phyloP scores from a whole-genome alignment of 169 alveolate species.

The Besnoitia besnoiti region DNA sequence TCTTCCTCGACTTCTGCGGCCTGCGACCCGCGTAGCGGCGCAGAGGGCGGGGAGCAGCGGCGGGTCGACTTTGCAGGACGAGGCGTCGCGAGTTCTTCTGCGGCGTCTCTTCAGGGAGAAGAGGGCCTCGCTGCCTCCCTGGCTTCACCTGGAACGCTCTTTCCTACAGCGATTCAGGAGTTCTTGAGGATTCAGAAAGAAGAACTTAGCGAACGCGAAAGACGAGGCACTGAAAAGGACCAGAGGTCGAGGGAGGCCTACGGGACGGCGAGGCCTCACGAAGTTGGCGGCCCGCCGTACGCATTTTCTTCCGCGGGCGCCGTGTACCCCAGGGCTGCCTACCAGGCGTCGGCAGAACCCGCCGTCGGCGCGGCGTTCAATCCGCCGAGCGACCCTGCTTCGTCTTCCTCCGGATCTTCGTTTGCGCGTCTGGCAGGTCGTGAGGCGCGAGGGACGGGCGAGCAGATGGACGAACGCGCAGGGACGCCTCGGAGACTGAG shows the following conservation, averaged over 20 bases:
- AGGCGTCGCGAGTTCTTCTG: not conserved
- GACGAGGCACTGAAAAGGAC: no score
- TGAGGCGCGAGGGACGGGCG: not conserved
- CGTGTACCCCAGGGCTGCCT: not conserved
- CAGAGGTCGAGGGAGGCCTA: no score
- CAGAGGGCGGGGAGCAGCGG: no score
- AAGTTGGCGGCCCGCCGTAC: no score
- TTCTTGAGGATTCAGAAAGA: not conserved
- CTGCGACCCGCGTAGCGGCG: no score
- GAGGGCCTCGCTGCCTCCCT: no score
- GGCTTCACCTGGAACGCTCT: not conserved
- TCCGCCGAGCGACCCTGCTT: not conserved
- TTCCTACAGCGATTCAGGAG: not conserved
- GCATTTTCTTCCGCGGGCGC: not conserved
- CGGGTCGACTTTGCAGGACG: not conserved
- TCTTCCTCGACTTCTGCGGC: no score
- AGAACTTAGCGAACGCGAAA: not conserved
- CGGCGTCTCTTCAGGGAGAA: no score
- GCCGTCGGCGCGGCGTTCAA: not conserved
- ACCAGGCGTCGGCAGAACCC: not conserved
- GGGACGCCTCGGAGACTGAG: not conserved
- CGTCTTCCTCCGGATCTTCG: not conserved
- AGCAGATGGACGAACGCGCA: not conserved
- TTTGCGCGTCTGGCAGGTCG: not conserved
- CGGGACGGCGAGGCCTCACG: no score